Conservation (phyloP, 208 protist genomes). For the Acanthamoeba castellanii region DNA sequence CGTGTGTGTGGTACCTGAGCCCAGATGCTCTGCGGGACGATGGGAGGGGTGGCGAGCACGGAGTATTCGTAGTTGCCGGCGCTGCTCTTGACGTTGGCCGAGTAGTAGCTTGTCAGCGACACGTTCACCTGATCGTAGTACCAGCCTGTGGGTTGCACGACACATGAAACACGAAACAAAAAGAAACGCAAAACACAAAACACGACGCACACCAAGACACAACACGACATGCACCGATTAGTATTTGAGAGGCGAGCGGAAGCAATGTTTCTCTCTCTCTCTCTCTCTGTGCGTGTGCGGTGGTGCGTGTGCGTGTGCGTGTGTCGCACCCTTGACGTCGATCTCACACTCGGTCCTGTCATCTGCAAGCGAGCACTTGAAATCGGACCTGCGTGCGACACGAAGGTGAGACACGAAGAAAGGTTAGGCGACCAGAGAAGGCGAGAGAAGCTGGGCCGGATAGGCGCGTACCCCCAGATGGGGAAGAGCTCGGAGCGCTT, state of each 20-base stretch:
- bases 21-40: constrained; percentile 65
- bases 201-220: too few relatives aligned
- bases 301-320: background rate
- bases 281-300: too few relatives aligned
- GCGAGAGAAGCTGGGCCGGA: background rate
- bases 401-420: background rate
- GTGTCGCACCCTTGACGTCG: background rate
- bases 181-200: too few relatives aligned
- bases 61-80: background rate
- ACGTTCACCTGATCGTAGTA: constrained; percentile 56
- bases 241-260: too few relatives aligned
- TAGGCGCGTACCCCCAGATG: background rate
- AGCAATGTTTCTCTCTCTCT: too few relatives aligned
- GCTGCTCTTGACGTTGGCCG: background rate
- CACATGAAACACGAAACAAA: too few relatives aligned
- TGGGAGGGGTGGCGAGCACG: constrained; percentile 43
- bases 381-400: background rate
- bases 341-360: background rate
- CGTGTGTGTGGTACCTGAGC: background rate
- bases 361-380: background rate
- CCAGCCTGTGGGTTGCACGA: background rate
- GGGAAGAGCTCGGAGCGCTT: background rate
- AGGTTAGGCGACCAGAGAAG: background rate
- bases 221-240: too few relatives aligned
- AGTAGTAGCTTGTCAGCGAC: constrained; percentile 1